Evolutionary conservation across 305 asterid genomes (phyloP).

Genomic region (Fraxinus velutina): DNA sequence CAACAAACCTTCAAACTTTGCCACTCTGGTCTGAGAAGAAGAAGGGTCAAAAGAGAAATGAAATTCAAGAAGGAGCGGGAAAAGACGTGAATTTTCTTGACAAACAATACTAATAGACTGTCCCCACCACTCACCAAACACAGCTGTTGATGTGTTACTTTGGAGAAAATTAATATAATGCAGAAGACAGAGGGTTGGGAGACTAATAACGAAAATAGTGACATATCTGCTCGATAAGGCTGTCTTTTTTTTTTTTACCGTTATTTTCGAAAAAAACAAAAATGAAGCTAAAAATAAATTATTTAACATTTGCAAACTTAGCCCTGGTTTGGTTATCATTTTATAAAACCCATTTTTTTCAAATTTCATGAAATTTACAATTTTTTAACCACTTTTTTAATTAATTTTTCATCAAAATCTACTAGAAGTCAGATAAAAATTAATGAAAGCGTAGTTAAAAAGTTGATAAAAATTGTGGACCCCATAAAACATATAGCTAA

Average conservation of each 20-base stretch:
- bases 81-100: constrained; percentile 19
- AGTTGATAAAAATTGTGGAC: too few relatives aligned
- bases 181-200: neutral
- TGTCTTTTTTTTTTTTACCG: neutral
- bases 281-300: neutral
- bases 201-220: neutral
- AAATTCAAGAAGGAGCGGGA: constrained; percentile 60
- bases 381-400: too few relatives aligned
- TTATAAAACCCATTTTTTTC: too few relatives aligned
- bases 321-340: neutral
- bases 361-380: too few relatives aligned
- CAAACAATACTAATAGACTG: constrained; percentile 8
- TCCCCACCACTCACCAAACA: constrained; percentile 12
- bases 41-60: constrained; percentile 30
- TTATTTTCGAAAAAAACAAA: neutral
- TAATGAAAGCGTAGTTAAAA: too few relatives aligned
- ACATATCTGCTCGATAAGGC: neutral
- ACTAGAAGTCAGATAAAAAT: neutral
- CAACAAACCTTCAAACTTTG: constrained; percentile 24
- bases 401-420: too few relatives aligned
- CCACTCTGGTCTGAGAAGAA: constrained; percentile 30
- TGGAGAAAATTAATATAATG: neutral
- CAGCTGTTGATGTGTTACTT: neutral
- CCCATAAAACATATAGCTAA: too few relatives aligned
- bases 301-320: neutral